Conservation (phyloP, 305 asterid genomes). For the Fraxinus angustifolia region DNA sequence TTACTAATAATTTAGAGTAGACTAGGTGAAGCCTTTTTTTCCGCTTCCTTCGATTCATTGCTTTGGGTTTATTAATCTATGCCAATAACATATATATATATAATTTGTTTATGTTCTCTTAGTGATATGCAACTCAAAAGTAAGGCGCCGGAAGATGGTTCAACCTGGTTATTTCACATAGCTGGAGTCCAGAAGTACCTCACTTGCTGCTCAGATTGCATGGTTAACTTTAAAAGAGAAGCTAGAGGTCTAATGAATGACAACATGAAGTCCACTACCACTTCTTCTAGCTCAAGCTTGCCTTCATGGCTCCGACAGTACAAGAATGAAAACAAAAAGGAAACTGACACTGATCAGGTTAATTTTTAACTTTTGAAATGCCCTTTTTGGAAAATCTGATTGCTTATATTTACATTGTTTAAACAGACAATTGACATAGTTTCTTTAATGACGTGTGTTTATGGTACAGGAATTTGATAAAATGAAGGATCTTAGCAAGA, state of each 20-base stretch:
- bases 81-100: too few species aligned
- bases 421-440: slow-evolving; percentile 3
- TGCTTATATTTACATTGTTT: background rate
- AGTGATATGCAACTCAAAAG: slow-evolving; percentile 48
- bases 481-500: slow-evolving; percentile 54
- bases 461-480: slow-evolving; percentile 50
- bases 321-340: slow-evolving; percentile 53
- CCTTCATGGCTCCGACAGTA: slow-evolving; percentile 86
- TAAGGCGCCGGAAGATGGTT: slow-evolving; percentile 42
- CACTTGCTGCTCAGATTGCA: slow-evolving; percentile 71
- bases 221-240: slow-evolving; percentile 62
- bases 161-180: slow-evolving; percentile 36
- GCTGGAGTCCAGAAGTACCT: slow-evolving; percentile 58
- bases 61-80: background rate
- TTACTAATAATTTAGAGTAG: background rate
- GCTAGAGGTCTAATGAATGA: slow-evolving; percentile 37
- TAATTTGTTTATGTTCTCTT: background rate
- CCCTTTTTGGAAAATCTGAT: background rate
- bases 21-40: background rate
- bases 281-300: slow-evolving; percentile 48
- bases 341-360: slow-evolving; percentile 41
- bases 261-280: slow-evolving; percentile 28
- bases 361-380: background rate
- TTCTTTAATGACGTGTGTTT: background rate
- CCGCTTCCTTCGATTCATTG: background rate